Percentiles rank a stretch among this genome's conserved stretches.
These are phyloP conservation scores for Puccinia hordei DNA, from an alignment of 1,284 basidiomycete species.

Conservation along the genomic window DNA sequence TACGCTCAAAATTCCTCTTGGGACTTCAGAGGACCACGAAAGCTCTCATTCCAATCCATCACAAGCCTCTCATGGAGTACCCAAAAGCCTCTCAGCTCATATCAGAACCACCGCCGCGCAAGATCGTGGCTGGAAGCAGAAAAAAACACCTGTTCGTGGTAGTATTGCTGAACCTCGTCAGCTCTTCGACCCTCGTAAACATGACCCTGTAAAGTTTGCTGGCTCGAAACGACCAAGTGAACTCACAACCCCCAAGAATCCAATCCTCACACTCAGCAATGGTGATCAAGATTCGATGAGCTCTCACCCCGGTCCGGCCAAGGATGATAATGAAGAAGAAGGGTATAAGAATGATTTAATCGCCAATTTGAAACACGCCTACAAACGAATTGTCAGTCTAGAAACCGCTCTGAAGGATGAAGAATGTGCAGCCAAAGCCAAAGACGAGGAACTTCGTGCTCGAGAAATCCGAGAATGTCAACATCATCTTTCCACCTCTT, in stretches of 20 bases:
- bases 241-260: conserved; percentile 62
- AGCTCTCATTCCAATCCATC: conserved; percentile 14
- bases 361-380: conserved; percentile 77
- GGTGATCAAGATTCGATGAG: neutral
- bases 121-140: conserved; percentile 40
- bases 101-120: conserved; percentile 6
- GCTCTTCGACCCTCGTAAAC: conserved; percentile 78
- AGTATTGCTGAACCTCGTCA: conserved; percentile 55
- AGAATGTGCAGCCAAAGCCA: conserved; percentile 40
- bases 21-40: conserved; percentile 14
- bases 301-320: conserved; percentile 61
- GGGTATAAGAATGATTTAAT: conserved; percentile 70
- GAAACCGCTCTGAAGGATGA: conserved; percentile 69
- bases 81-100: neutral
- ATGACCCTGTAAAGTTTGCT: conserved; percentile 76
- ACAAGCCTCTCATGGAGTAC: conserved; percentile 22
- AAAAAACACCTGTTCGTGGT: conserved; percentile 25
- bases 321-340: conserved; percentile 54
- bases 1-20: conserved; percentile 9
- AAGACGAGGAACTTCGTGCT: conserved; percentile 40
- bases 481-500: neutral
- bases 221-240: conserved; percentile 54
- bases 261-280: conserved; percentile 65
- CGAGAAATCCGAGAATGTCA: conserved; percentile 40
- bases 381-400: conserved; percentile 71